These are phyloP conservation scores for Auricularia cornea DNA, from an alignment of 768 basidiomycete species.

Conservation along the genomic window DNA sequence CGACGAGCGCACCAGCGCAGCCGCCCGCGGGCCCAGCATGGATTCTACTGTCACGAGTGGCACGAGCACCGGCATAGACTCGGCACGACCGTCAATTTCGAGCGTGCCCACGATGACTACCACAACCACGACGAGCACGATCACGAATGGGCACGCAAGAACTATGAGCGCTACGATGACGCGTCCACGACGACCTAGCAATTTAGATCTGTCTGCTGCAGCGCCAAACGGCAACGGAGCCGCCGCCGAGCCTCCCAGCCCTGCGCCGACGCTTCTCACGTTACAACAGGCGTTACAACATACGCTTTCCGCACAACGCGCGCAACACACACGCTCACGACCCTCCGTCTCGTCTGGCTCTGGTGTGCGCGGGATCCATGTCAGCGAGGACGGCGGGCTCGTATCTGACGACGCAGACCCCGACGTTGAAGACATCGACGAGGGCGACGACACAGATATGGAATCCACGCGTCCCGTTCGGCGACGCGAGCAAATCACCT, in stretches of 20 bases:
- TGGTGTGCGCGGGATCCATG: neutral
- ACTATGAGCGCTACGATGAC: constrained; percentile 30
- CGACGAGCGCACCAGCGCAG: constrained; percentile 72
- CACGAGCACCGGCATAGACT: neutral
- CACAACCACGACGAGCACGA: constrained; percentile 27
- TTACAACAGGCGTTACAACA: constrained; percentile 55
- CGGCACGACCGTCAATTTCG: neutral
- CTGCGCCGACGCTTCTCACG: constrained; percentile 53
- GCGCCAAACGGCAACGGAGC: neutral
- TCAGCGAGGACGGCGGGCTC: neutral
- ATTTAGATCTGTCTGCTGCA: neutral
- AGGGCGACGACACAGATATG: neutral
- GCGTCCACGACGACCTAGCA: neutral
- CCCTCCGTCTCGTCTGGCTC: neutral
- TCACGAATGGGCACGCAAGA: no score
- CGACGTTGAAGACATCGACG: constrained; percentile 21
- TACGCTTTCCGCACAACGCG: constrained; percentile 26
- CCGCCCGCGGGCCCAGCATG: constrained; percentile 1
- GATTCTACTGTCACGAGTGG: neutral
- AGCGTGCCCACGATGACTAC: no score
- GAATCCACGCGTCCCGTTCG: neutral
- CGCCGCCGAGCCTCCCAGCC: constrained; percentile 19
- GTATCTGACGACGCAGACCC: constrained; percentile 49
- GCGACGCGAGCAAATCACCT: constrained; percentile 35
- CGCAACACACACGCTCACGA: neutral